Evolutionary conservation across 345 rosid genomes (phyloP).

Genomic region (Camelina laxa): DNA sequence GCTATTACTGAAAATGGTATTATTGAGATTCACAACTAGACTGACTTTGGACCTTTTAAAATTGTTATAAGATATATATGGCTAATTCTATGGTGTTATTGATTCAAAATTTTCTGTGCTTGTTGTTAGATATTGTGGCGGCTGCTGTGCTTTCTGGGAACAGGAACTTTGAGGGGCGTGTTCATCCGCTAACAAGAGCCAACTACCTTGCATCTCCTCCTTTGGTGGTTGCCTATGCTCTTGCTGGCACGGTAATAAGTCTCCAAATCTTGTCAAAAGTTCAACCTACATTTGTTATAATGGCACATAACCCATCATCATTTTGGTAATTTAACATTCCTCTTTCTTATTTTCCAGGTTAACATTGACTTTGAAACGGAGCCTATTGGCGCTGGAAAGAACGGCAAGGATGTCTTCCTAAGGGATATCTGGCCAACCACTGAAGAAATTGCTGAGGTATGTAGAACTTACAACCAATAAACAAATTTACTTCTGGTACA

Average conservation of each 20-base stretch:
- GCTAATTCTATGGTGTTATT: neutral
- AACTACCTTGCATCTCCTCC: conserved; percentile 99
- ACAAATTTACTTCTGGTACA: neutral
- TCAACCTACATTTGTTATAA: neutral
- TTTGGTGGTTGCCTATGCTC: conserved; percentile 96
- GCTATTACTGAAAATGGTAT: conserved; percentile 93
- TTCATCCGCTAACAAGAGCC: conserved; percentile 96
- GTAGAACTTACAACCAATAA: neutral
- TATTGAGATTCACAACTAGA: conserved; percentile 15
- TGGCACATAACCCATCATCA: neutral
- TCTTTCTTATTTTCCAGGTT: conserved; percentile 56
- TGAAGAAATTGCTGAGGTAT: conserved; percentile 90
- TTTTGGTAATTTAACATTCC: neutral
- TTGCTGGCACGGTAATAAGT: conserved; percentile 86
- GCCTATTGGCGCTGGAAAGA: conserved; percentile 91
- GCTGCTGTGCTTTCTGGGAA: conserved; percentile 97
- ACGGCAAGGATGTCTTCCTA: conserved; percentile 76
- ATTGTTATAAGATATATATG: neutral
- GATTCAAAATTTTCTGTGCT: neutral
- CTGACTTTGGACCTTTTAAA: neutral
- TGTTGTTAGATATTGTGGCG: conserved; percentile 79
- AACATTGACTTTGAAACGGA: conserved; percentile 92
- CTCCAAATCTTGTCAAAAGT: neutral
- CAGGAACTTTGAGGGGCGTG: conserved; percentile 98
- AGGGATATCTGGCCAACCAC: conserved; percentile 96